Base-by-base conservation (phyloP, 2,329 filamentous ascomycete genomes). In the Stemphylium beticola region DNA sequence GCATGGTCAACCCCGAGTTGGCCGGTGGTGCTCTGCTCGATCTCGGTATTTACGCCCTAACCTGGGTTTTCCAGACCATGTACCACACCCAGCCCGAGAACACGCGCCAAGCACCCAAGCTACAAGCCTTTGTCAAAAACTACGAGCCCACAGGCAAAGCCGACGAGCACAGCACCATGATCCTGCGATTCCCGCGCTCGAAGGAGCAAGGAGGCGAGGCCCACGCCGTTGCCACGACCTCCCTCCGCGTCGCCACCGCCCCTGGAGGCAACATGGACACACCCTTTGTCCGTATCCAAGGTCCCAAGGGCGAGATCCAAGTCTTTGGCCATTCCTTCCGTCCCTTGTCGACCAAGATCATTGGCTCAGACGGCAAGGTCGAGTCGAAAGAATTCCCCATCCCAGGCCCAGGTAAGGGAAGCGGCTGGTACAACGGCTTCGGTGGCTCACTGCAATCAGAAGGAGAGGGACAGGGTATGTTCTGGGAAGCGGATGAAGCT, bases 41-140 rank as follows among this genome's bases (percentile, higher is more conserved):
- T 75, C 81, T 96, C 53, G 92, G 92, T 57, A 89, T 96, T 75
- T 96, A 96, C 79, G 86, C 90, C 41, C 78, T 96, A 58, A 96
- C 91, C 29, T 96, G 92, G 92, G 84, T 95, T 6, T 96, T 93
- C 82, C 91, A 96, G 77, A 89, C 88, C 39, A 83, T 96, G 24
- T 96, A 96, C 77, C 90, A 92, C 74, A 85, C 89, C 3, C 89
- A 93, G 69, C 82, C 87, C 2, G 81, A 73, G 26, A 73, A 78
- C 9, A 74, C 84, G 49, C 89, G 91, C 64, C 84, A 91, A 74
- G 70, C 83, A 1, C 92, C 92, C 4, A 82, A 79, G 39, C 87
- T 95, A 3, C 78, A 86, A 9, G 83, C 87, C 0, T 85, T 89
- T 47, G 68, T 79, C n/a, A 85, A 92, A 66, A 86, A 85, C 69